Base-by-base conservation (phyloP, 2,329 filamentous ascomycete genomes). In the Colletotrichum camelliae region DNA sequence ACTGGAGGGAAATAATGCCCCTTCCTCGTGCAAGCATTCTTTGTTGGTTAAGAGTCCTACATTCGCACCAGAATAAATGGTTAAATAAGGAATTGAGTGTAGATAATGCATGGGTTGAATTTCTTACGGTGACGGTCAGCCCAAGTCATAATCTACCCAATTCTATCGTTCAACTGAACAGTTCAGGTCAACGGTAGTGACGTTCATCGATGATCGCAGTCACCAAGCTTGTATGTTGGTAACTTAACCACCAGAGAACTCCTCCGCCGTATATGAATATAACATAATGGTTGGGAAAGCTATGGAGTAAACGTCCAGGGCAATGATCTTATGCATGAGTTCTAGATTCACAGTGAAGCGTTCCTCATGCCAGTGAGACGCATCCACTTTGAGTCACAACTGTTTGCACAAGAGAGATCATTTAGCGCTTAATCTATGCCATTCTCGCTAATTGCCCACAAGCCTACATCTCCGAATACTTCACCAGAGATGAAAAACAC, bases 401-500 rank as follows among this genome's bases (percentile, higher is more conserved):
- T n/a, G n/a, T n/a, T n/a, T n/a, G n/a, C 35, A 16, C 15, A 16
- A 37, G 7, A 3, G 15, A 43, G 39, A n/a, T 10, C 18, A 43
- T 43, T n/a, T 9, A 43, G 18, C 18, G 39, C 39, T 43, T 43
- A 2, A 43, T 43, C 2, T 2, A 5, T 10, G 7, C 0, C 7
- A 18, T n/a, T n/a, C n/a, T n/a, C n/a, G n/a, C n/a, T n/a, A n/a
- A 10, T 3, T 43, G 0, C 4, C 8, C 39, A 6, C 18, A 10
- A 43, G 39, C 5, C 18, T n/a, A 5, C 0, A n/a, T 3, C 39
- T n/a, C 8, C 1, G 18, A 43, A 43, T 43, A 43, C 39, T 43
- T n/a, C 9, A 3, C 16, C 39, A n/a, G 39, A 5, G 4, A 0
- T 43, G 8, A 43, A 3, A 2, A n/a, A n/a, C 2, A n/a, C 0